Percentiles rank a stretch among this genome's conserved stretches.
phyloP scores from a whole-genome alignment of 75 land plant species.

The Sequoiadendron giganteum region DNA sequence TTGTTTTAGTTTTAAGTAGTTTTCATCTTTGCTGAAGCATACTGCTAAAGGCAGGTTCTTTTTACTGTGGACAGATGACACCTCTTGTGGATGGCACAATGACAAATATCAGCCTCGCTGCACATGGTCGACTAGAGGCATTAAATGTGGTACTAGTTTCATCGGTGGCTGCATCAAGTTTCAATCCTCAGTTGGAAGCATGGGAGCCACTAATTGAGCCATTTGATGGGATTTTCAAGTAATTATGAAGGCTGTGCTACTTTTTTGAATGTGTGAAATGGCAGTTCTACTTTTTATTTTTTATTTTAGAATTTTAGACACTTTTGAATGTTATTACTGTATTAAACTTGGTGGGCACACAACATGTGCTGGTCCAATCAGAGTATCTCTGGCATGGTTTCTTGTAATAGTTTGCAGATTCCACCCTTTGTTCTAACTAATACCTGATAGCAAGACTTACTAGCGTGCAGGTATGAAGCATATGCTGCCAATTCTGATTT shows the following conservation, averaged over 20 bases:
- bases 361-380: neutral
- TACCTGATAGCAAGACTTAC: neutral
- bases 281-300: neutral
- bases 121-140: constrained; percentile 87
- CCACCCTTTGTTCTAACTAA: neutral
- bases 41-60: neutral
- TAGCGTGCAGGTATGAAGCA: constrained; percentile 72
- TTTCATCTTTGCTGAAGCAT: neutral
- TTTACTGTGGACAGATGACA: constrained; percentile 64
- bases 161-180: constrained; percentile 93
- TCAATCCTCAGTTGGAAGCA: constrained; percentile 86
- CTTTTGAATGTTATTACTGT: neutral
- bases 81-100: constrained; percentile 83
- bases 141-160: constrained; percentile 84
- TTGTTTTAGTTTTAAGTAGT: neutral
- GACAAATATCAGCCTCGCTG: constrained; percentile 85
- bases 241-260: constrained; percentile 14
- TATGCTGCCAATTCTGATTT: constrained; percentile 47
- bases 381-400: neutral
- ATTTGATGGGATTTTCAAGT: constrained; percentile 99
- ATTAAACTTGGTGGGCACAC: neutral
- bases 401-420: neutral
- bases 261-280: neutral
- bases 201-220: constrained; percentile 99
- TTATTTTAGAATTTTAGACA: neutral